Conservation (phyloP, 2,329 filamentous ascomycete genomes). For the Lachnellula cervina region DNA sequence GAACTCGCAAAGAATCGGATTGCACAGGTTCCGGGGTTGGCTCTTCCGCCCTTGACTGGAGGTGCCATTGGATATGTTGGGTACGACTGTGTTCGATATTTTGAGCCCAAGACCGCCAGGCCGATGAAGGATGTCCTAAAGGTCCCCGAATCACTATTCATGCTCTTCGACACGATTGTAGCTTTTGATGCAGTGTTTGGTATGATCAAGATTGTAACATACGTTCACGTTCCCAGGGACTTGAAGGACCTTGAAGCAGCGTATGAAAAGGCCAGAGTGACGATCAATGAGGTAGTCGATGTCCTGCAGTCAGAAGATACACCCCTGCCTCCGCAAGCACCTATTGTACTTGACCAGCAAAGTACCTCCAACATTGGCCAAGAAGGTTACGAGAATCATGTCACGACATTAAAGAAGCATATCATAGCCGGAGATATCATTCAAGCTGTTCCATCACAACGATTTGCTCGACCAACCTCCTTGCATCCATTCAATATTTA, state of each 20-base stretch:
- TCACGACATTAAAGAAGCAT: constrained; percentile 80
- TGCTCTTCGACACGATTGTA: constrained; percentile 92
- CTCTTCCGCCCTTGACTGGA: constrained; percentile 79
- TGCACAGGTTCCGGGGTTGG: constrained; percentile 75
- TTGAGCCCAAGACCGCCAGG: constrained; percentile 92
- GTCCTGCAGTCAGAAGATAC: constrained; percentile 70
- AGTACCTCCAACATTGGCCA: constrained; percentile 91
- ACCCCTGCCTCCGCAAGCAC: constrained; percentile 70
- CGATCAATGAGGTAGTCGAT: constrained; percentile 62
- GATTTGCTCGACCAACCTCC: constrained; percentile 81
- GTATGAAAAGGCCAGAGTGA: constrained; percentile 63
- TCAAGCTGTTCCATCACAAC: constrained; percentile 92
- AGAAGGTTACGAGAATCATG: constrained; percentile 85
- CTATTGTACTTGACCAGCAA: constrained; percentile 67
- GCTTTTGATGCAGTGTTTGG: constrained; percentile 95
- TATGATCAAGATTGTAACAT: constrained; percentile 88
- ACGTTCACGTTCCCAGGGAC: constrained; percentile 64
- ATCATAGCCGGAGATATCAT: constrained; percentile 93
- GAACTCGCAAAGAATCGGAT: constrained; percentile 77
- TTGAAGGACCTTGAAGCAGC: constrained; percentile 56
- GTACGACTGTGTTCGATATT: constrained; percentile 96
- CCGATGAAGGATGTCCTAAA: constrained; percentile 82
- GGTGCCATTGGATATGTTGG: constrained; percentile 95
- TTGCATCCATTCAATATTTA: constrained; percentile 98
- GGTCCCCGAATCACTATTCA: constrained; percentile 92